These are phyloP conservation scores for Lyophyllum semitale DNA, from an alignment of 768 basidiomycete genomes.

Conservation along the genomic window DNA sequence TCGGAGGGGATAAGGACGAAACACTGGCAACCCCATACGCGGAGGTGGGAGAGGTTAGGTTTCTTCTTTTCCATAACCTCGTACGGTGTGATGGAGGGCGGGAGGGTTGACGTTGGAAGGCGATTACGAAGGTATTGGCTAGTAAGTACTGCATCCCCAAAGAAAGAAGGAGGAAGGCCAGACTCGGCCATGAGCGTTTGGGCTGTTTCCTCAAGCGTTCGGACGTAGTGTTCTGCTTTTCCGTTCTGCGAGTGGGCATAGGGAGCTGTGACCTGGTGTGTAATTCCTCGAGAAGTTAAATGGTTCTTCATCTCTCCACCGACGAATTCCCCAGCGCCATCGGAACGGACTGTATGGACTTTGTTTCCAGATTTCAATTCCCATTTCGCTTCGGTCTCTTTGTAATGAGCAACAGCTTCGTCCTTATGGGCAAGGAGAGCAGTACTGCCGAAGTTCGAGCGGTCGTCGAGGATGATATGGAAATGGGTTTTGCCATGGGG, in stretches of 20 bases:
- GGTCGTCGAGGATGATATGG: constrained; percentile 21
- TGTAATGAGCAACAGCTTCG: constrained; percentile 9
- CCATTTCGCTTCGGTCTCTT: background rate
- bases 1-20: constrained; percentile 22
- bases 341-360: background rate
- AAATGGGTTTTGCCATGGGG: constrained; percentile 9
- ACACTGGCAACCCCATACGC: constrained; percentile 26
- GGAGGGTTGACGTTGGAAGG: constrained; percentile 21
- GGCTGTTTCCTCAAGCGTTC: background rate
- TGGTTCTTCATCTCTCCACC: background rate
- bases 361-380: constrained; percentile 3
- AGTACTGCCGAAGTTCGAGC: constrained; percentile 16
- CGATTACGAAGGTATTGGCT: constrained; percentile 21
- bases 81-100: constrained; percentile 16
- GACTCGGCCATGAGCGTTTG: constrained; percentile 1
- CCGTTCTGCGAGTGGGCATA: constrained; percentile 10
- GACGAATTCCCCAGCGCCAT: background rate
- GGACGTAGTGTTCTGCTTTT: constrained; percentile 1
- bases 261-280: constrained; percentile 21
- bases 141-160: constrained; percentile 22
- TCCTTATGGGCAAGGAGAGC: constrained; percentile 3
- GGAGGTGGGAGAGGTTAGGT: constrained; percentile 15
- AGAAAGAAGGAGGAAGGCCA: constrained; percentile 22
- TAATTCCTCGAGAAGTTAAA: constrained; percentile 17
- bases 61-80: constrained; percentile 18